phyloP scores from a whole-genome alignment of 139 green algal species.

The Auxenochlorella protothecoides region DNA sequence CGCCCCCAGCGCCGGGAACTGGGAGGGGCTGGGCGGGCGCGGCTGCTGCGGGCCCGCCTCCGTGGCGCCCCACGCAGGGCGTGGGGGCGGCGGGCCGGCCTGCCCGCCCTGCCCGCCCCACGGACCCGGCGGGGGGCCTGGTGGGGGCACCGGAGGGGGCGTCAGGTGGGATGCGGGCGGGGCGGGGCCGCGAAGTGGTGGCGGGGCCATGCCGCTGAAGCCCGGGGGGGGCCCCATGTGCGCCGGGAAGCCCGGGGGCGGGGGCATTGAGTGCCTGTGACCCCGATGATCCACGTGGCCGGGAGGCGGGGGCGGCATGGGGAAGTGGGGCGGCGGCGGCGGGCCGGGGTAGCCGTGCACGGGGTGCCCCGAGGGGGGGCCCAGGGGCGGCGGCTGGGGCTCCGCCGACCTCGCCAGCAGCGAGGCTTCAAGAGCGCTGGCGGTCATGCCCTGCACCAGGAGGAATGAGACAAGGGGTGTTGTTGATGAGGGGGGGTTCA shows the following conservation, averaged over 20 bases:
- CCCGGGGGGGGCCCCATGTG: conserved; percentile 3
- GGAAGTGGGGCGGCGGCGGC: conserved; percentile 9
- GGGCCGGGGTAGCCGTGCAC: too few species aligned
- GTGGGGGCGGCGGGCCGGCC: background rate
- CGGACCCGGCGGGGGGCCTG: too few species aligned
- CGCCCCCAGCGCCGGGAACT: background rate
- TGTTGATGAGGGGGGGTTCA: too few species aligned
- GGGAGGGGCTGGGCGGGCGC: too few species aligned
- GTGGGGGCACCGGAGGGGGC: too few species aligned
- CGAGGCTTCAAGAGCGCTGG: too few species aligned
- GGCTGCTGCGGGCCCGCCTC: background rate
- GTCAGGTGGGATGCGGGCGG: too few species aligned
- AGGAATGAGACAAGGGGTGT: too few species aligned
- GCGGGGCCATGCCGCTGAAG: background rate
- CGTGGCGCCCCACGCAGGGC: background rate
- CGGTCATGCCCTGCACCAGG: too few species aligned
- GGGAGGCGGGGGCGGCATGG: conserved; percentile 2
- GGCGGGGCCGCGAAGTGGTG: too few species aligned
- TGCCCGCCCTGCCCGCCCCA: background rate
- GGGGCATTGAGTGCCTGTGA: background rate
- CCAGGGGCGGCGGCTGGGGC: background rate
- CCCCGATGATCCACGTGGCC: background rate
- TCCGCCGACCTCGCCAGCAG: background rate
- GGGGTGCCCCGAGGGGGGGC: background rate
- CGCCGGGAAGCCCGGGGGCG: background rate